phyloP scores from a whole-genome alignment of 2,329 filamentous ascomycete species.

The Meredithiella fracta region DNA sequence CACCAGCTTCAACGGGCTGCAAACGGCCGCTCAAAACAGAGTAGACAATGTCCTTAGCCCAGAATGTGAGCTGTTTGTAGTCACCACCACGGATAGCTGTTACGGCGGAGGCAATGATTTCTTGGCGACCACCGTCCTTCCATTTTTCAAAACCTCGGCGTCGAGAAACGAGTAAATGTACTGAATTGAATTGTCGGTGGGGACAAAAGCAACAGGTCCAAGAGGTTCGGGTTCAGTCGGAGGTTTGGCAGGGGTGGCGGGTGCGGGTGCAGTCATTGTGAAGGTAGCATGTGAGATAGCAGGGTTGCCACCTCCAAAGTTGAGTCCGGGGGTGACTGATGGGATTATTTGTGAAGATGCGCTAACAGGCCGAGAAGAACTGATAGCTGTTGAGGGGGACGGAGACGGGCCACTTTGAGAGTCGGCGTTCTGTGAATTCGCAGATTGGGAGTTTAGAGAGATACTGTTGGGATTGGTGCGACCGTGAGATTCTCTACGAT shows the following conservation, averaged over 20 bases:
- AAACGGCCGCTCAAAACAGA: conserved; percentile 56
- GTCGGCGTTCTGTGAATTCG: conserved; percentile 4
- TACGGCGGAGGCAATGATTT: conserved; percentile 47
- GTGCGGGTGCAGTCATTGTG: conserved; percentile 1
- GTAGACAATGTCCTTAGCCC: conserved; percentile 75
- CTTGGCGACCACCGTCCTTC: conserved; percentile 48
- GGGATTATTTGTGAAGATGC: conserved; percentile 11
- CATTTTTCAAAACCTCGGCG: conserved; percentile 51
- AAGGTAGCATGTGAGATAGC: conserved; percentile 14
- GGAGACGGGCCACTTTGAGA: conserved; percentile 8
- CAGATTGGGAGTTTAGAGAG: background rate
- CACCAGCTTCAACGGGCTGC: conserved; percentile 51
- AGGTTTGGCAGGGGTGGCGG: background rate
- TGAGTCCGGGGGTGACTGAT: background rate
- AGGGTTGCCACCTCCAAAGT: conserved; percentile 11
- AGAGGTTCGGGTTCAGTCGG: background rate
- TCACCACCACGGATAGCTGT: conserved; percentile 53
- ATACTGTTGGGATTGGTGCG: conserved; percentile 15
- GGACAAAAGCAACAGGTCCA: conserved; percentile 2
- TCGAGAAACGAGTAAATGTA: conserved; percentile 36
- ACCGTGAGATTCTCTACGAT: conserved; percentile 35
- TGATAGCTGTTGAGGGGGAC: conserved; percentile 6
- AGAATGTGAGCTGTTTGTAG: conserved; percentile 46
- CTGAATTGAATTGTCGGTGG: conserved; percentile 4
- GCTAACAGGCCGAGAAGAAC: conserved; percentile 12